Conservation (phyloP, 495 filamentous ascomycete species). For the Penicillium arizonense region DNA sequence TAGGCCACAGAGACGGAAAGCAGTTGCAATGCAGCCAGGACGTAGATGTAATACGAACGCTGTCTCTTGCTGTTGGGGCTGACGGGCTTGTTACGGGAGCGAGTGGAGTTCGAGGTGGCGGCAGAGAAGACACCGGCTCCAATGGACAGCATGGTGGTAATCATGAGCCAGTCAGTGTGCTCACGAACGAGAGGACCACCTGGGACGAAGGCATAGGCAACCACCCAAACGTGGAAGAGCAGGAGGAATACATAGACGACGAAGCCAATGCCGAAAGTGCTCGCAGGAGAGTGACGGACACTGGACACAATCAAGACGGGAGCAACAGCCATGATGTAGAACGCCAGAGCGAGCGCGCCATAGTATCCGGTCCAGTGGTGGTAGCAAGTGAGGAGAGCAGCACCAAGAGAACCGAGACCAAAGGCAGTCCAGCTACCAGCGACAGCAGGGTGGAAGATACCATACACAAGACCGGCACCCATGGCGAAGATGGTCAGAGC, state of each 20-base stretch:
- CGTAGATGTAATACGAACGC: constrained; percentile 71
- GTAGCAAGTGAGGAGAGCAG: constrained; percentile 75
- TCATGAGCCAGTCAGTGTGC: constrained; percentile 94
- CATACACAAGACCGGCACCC: constrained; percentile 77
- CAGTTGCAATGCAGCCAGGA: constrained; percentile 71
- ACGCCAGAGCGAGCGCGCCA: constrained; percentile 70
- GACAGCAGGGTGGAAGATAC: constrained; percentile 69
- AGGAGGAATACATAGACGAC: constrained; percentile 87
- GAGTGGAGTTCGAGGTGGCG: constrained; percentile 49
- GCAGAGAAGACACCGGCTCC: constrained; percentile 83
- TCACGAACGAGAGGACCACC: constrained; percentile 92
- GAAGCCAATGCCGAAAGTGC: constrained; percentile 84
- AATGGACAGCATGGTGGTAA: constrained; percentile 76
- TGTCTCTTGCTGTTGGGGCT: constrained; percentile 53
- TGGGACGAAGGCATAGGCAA: constrained; percentile 99
- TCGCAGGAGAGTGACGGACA: constrained; percentile 69
- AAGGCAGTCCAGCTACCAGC: constrained; percentile 79
- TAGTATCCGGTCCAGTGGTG: constrained; percentile 89
- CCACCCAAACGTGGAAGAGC: constrained; percentile 96
- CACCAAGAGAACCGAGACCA: constrained; percentile 73
- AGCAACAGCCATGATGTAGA: constrained; percentile 80
- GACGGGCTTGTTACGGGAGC: constrained; percentile 46
- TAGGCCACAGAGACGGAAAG: constrained; percentile 80
- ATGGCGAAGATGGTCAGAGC: constrained; percentile 81
- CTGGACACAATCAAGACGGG: constrained; percentile 74